Evolutionary conservation across 805 yeast species (phyloP), one percentile per base, ranked within the genome.

Genomic region (Clavispora phyllophila): DNA sequence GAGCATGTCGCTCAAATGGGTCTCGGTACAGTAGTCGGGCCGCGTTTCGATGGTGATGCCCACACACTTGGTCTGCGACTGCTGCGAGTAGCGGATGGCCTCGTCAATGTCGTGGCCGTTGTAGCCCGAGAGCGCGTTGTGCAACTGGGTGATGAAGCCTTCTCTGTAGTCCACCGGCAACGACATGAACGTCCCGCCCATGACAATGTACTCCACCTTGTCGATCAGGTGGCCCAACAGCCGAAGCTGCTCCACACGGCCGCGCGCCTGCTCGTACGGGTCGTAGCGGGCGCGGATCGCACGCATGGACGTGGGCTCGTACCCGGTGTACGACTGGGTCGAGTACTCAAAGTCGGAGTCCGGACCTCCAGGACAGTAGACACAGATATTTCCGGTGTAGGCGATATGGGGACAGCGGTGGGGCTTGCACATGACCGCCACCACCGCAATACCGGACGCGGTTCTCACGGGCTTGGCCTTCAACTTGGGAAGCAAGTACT

Each of bases 101-200:
- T 93, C 98, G 62, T 89, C 95, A 5, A 93, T 70, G 60, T 88
- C 82, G 14, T 75, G 78, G 47, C 96, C 95, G 53, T 86, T 85
- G 60, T 80, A 88, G 29, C 99, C 99, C 10, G 96, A 86, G 43
- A 93, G 71, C 0, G 99, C 99, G 63, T 93, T 93, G 66, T 93
- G 99, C 50, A 93, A 68, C 55, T 87, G 89, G 13, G 89, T 78
- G 46, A 93, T 90, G 57, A 93, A 93, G 43, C 73, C 77, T 61
- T 93, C 99, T 46, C 99, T 74, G 65, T 93, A 93, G 40, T 85
- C 91, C 40, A 79, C 76, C 14, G 96, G 95, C 46, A 93, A 72
- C 2, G 96, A 85, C 99, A 93, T 93, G 63, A 93, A 93, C 0
- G 99, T 93, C 50, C 99, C 99, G 42, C 99, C 99, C 99, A 93